Evolutionary conservation across 176 grass and related monocot species (phyloP).

Genomic region (Oryza brachyantha): DNA sequence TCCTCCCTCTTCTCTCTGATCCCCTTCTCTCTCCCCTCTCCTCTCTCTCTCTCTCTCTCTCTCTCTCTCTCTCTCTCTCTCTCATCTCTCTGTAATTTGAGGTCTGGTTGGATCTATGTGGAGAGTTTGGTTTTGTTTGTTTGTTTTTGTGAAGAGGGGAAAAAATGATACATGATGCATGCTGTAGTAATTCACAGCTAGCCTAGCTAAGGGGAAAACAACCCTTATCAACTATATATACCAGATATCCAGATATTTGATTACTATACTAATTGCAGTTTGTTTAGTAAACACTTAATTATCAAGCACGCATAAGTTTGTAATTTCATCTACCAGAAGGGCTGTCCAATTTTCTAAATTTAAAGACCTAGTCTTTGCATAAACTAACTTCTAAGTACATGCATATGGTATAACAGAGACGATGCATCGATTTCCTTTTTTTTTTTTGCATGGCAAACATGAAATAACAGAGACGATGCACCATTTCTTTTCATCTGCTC

Average conservation of each 20-base stretch:
- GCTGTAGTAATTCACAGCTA: neutral
- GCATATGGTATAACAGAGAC: neutral
- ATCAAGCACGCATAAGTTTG: neutral
- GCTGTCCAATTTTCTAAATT: neutral
- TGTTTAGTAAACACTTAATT: no score
- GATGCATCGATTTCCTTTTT: neutral
- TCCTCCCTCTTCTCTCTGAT: neutral
- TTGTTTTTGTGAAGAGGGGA: neutral
- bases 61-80: slow-evolving; percentile 1
- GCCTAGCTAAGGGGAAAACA: neutral
- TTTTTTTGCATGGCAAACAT: neutral
- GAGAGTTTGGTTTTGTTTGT: neutral
- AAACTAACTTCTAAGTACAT: slow-evolving; percentile 2
- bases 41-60: neutral
- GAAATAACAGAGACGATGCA: no score
- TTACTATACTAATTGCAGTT: slow-evolving; percentile 14
- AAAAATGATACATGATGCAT: neutral
- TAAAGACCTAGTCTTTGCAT: neutral
- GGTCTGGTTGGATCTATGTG: neutral
- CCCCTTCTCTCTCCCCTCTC: neutral
- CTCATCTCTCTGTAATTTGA: neutral
- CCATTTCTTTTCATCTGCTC: neutral
- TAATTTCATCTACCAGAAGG: neutral
- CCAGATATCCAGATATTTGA: slow-evolving; percentile 11
- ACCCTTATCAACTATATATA: neutral